phyloP scores from a whole-genome alignment of 164 flowering plant genomes.

The Stephania japonica region DNA sequence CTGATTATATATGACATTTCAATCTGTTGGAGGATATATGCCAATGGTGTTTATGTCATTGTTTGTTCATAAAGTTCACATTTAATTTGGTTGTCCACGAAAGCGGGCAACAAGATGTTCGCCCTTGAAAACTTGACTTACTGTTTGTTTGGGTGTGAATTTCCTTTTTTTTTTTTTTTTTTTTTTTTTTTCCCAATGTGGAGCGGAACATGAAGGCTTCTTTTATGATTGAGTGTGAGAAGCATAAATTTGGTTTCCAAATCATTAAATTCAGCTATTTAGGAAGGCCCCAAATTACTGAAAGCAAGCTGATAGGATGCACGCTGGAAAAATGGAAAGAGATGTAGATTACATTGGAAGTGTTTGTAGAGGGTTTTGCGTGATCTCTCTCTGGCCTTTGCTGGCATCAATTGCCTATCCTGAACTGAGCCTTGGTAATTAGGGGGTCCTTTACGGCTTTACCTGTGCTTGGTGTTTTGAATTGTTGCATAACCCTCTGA shows the following conservation, averaged over 20 bases:
- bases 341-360: neutral
- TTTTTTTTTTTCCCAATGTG: neutral
- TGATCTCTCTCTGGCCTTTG: neutral
- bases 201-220: neutral
- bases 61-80: neutral
- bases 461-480: neutral
- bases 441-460: neutral
- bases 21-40: neutral
- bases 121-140: too few species aligned
- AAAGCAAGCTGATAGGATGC: neutral
- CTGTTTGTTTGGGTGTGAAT: too few species aligned
- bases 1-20: neutral
- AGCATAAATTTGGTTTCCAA: neutral
- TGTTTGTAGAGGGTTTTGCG: neutral
- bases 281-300: neutral
- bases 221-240: neutral
- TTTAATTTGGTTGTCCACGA: too few species aligned
- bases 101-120: too few species aligned
- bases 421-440: neutral
- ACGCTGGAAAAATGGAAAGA: neutral
- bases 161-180: too few species aligned
- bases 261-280: neutral
- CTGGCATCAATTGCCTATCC: neutral
- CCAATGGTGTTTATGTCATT: neutral
- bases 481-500: neutral